phyloP scores from a whole-genome alignment of 2,329 filamentous ascomycete species.

The Conoideocrella luteorostrata region DNA sequence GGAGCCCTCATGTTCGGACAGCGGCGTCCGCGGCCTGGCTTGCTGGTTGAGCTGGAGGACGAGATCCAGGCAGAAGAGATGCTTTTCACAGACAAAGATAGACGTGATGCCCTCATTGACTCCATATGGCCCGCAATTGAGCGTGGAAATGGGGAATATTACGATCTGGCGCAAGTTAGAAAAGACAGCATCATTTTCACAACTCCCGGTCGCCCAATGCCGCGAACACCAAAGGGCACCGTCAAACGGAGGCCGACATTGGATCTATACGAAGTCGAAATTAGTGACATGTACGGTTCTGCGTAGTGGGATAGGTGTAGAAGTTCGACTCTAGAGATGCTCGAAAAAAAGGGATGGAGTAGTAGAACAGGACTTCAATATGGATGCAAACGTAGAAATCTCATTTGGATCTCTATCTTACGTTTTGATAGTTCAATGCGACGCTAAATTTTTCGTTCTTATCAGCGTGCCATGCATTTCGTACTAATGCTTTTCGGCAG shows the following conservation, averaged over 20 bases:
- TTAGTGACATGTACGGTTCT: not conserved
- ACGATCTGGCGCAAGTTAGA: not conserved
- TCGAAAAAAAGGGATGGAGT: too few relatives aligned
- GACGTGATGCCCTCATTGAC: not conserved
- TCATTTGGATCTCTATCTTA: too few relatives aligned
- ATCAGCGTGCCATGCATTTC: too few relatives aligned
- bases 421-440: too few relatives aligned
- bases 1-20: not conserved
- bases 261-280: not conserved
- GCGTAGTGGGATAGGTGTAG: too few relatives aligned
- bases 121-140: not conserved
- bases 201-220: not conserved
- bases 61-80: not conserved
- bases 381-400: too few relatives aligned
- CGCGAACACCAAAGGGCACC: not conserved
- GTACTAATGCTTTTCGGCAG: too few relatives aligned
- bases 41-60: not conserved
- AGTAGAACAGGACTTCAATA: too few relatives aligned
- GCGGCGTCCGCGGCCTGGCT: not conserved
- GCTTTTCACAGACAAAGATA: not conserved
- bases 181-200: not conserved
- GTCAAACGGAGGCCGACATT: not conserved
- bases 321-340: too few relatives aligned
- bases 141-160: not conserved
- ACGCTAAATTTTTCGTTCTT: too few relatives aligned